Percentiles rank a stretch among this genome's conserved stretches.
These are phyloP conservation scores for Spergularia bocconei DNA, from an alignment of 148 eudicot species.

Conservation along the genomic window DNA sequence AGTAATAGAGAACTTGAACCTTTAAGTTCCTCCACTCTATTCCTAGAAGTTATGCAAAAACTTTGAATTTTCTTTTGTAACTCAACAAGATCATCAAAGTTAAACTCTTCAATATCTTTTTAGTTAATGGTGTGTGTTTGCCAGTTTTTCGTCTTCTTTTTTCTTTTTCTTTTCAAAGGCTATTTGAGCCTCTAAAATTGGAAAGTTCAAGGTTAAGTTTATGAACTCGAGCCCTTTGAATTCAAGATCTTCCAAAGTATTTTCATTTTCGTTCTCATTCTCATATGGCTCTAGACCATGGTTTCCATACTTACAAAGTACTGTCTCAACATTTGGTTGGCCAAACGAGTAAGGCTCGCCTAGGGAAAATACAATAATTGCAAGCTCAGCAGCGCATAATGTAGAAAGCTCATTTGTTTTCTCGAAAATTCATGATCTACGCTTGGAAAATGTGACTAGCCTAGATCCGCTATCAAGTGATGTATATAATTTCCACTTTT, in stretches of 20 bases:
- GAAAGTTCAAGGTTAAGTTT: slow-evolving; percentile 20
- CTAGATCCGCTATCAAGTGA: slow-evolving; percentile 22
- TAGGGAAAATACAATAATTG: slow-evolving; percentile 28
- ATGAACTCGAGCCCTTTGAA: neutral
- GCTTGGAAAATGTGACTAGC: slow-evolving; percentile 31
- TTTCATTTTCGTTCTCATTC: neutral
- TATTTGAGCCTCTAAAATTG: slow-evolving; percentile 22
- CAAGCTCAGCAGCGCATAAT: slow-evolving; percentile 24
- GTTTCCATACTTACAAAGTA: neutral
- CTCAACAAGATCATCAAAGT: neutral
- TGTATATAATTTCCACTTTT: slow-evolving; percentile 27
- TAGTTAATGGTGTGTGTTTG: neutral
- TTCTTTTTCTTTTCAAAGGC: slow-evolving; percentile 1
- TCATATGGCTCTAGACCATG: too few relatives aligned
- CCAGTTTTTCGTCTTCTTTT: neutral
- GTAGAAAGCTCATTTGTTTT: slow-evolving; percentile 34
- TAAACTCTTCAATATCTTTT: neutral
- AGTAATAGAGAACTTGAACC: slow-evolving; percentile 23
- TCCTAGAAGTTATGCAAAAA: neutral
- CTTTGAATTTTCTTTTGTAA: slow-evolving; percentile 9
- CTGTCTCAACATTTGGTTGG: slow-evolving; percentile 24
- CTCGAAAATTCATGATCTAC: slow-evolving; percentile 28
- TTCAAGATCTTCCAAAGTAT: neutral
- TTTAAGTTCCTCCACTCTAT: slow-evolving; percentile 7
- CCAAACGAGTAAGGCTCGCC: slow-evolving; percentile 35